Conservation (phyloP, 2,329 filamentous ascomycete genomes). For the Fusarium sacchari region DNA sequence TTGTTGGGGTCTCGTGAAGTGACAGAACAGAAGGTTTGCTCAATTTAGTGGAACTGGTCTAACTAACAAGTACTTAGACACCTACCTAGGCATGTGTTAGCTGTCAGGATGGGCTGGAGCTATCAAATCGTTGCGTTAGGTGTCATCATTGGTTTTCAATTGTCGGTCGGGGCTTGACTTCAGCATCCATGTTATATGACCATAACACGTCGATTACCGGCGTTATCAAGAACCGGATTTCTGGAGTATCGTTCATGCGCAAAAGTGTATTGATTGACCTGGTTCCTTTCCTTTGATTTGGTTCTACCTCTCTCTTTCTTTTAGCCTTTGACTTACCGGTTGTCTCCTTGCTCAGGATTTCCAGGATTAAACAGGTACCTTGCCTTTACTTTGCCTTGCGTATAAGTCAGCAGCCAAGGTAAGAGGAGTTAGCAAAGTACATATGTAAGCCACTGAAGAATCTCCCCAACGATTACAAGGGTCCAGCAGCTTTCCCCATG, state of each 20-base stretch:
- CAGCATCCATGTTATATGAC: background rate
- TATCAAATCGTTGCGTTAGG: conserved; percentile 10
- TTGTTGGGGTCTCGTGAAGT: conserved; percentile 17
- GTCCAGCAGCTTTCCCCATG: conserved; percentile 39
- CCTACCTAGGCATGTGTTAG: conserved; percentile 10
- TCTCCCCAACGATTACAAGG: conserved; percentile 42
- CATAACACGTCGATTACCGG: background rate
- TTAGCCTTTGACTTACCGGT: background rate
- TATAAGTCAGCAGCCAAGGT: conserved; percentile 6
- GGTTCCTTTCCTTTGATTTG: background rate
- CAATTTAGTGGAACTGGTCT: conserved; percentile 21
- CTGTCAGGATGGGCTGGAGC: conserved; percentile 14
- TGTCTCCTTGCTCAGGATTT: background rate
- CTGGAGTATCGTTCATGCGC: background rate
- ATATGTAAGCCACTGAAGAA: conserved; percentile 14
- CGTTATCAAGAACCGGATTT: background rate
- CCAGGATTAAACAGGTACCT: background rate
- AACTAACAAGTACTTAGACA: background rate
- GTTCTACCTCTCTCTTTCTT: background rate
- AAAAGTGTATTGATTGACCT: background rate
- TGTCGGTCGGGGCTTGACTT: background rate
- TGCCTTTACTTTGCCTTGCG: background rate
- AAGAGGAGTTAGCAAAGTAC: conserved; percentile 2
- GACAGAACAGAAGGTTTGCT: conserved; percentile 10
- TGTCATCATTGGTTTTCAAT: conserved; percentile 16